These are phyloP conservation scores for Termitomyces sp. DNA, from an alignment of 768 basidiomycete species.

Conservation along the genomic window DNA sequence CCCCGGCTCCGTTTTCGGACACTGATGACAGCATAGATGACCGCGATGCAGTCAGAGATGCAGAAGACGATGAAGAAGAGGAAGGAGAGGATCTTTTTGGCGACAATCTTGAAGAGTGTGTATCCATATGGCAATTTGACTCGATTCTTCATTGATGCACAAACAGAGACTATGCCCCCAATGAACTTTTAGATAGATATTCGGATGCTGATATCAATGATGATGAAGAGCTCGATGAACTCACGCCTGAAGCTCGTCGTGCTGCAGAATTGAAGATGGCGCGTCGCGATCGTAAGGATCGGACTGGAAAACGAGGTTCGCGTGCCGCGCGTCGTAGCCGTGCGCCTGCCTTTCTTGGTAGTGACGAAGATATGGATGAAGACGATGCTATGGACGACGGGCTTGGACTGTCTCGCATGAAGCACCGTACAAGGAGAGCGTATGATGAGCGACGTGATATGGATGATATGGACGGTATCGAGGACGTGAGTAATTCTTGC, in stretches of 20 bases:
- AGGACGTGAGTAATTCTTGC: slow-evolving; percentile 57
- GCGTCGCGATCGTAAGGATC: slow-evolving; percentile 75
- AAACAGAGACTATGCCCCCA: slow-evolving; percentile 78
- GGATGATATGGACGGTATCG: slow-evolving; percentile 87
- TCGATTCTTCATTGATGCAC: slow-evolving; percentile 8
- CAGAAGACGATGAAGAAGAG: slow-evolving; percentile 70
- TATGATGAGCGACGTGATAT: slow-evolving; percentile 91
- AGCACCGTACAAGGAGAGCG: slow-evolving; percentile 77
- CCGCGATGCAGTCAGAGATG: slow-evolving; percentile 57
- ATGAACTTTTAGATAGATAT: slow-evolving; percentile 80
- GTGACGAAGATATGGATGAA: slow-evolving; percentile 75
- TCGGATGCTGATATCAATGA: slow-evolving; percentile 87
- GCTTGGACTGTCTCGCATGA: slow-evolving; percentile 65
- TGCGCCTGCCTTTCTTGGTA: slow-evolving; percentile 84
- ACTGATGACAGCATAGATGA: slow-evolving; percentile 79
- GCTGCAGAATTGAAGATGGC: slow-evolving; percentile 87
- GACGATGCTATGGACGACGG: slow-evolving; percentile 70
- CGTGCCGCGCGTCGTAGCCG: slow-evolving; percentile 77
- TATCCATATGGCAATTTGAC: slow-evolving; percentile 4
- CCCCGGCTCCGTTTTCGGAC: slow-evolving; percentile 80
- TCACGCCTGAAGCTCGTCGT: slow-evolving; percentile 67
- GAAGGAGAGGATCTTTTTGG: slow-evolving; percentile 93
- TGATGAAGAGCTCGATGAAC: slow-evolving; percentile 58
- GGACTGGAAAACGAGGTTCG: slow-evolving; percentile 58
- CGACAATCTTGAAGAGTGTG: slow-evolving; percentile 70